Conservation (phyloP, 371 early-diverging fungal genomes). For the Apophysomyces ossiformis region DNA sequence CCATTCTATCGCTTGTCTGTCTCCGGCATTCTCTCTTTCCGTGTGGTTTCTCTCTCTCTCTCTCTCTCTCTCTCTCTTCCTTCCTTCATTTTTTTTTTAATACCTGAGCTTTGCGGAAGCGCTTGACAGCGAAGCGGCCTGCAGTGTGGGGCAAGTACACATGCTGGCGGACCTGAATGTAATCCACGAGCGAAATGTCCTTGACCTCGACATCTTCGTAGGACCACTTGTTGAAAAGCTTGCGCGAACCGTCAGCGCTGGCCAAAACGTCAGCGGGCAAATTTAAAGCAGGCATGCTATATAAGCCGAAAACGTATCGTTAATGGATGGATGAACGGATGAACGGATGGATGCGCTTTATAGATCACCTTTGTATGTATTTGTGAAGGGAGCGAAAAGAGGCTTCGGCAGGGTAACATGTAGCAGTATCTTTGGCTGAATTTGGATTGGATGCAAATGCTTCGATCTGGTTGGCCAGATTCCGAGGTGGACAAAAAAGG, state of each 20-base stretch:
- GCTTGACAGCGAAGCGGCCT: conserved; percentile 96
- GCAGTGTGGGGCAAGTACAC: conserved; percentile 99
- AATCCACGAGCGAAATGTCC: conserved; percentile 95
- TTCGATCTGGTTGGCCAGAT: neutral
- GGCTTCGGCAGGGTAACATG: conserved; percentile 3
- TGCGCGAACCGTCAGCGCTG: conserved; percentile 69
- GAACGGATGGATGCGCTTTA: neutral
- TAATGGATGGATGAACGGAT: conserved; percentile 11
- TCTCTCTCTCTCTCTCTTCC: neutral
- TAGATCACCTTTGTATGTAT: conserved; percentile 7
- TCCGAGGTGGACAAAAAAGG: neutral
- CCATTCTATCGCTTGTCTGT: neutral
- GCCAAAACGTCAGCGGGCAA: conserved; percentile 69
- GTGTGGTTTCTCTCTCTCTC: no score
- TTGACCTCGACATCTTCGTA: conserved; percentile 96
- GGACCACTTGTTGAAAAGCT: conserved; percentile 95
- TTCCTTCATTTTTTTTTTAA: neutral
- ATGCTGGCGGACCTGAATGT: conserved; percentile 92
- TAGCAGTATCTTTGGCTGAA: neutral
- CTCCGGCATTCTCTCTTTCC: no score
- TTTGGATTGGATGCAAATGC: neutral
- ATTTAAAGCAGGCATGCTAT: conserved; percentile 65
- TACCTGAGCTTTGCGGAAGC: conserved; percentile 98
- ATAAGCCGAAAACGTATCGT: neutral
- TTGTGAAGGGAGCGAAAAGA: conserved; percentile 10